Evolutionary conservation across 2,329 filamentous ascomycete genomes (phyloP).

Genomic region (Neofusicoccum cordaticola): DNA sequence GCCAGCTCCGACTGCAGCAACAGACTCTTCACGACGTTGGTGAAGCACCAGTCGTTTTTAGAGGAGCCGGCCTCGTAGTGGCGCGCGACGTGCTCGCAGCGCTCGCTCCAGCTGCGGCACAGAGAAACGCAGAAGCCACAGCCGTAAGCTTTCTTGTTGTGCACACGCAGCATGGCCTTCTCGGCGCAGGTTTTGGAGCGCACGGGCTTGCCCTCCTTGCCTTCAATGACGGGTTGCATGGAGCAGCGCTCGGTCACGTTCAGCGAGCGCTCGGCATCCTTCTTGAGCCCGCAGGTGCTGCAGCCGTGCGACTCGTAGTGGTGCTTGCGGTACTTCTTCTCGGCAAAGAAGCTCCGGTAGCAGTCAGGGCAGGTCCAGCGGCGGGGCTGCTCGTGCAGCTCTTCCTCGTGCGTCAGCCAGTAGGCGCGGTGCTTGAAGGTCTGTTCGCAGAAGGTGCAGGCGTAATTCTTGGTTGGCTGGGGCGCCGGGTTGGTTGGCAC

Average conservation of each 20-base stretch:
- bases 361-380: conserved; percentile 68
- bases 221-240: conserved; percentile 3
- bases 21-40: conserved; percentile 64
- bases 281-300: conserved; percentile 58
- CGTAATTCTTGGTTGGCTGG: conserved; percentile 34
- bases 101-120: conserved; percentile 62
- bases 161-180: conserved; percentile 34
- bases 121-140: conserved; percentile 67
- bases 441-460: conserved; percentile 55
- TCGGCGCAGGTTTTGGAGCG: conserved; percentile 14
- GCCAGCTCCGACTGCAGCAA: conserved; percentile 64
- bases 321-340: conserved; percentile 67
- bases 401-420: conserved; percentile 68
- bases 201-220: conserved; percentile 1
- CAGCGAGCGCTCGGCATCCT: conserved; percentile 27
- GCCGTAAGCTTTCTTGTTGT: conserved; percentile 65
- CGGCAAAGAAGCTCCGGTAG: conserved; percentile 66
- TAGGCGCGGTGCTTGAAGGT: conserved; percentile 67
- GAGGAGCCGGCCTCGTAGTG: conserved; percentile 60
- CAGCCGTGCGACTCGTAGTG: conserved; percentile 63
- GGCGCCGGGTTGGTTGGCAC: not conserved
- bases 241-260: conserved; percentile 1
- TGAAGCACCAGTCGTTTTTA: conserved; percentile 66
- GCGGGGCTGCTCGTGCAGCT: conserved; percentile 66
- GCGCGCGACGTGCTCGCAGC: conserved; percentile 66